A percentile compares a stretch with the other conserved stretches of the same genome.
These are phyloP conservation scores for Cyclaneusma minus DNA, from an alignment of 2,329 filamentous ascomycete species.

Conservation along the genomic window DNA sequence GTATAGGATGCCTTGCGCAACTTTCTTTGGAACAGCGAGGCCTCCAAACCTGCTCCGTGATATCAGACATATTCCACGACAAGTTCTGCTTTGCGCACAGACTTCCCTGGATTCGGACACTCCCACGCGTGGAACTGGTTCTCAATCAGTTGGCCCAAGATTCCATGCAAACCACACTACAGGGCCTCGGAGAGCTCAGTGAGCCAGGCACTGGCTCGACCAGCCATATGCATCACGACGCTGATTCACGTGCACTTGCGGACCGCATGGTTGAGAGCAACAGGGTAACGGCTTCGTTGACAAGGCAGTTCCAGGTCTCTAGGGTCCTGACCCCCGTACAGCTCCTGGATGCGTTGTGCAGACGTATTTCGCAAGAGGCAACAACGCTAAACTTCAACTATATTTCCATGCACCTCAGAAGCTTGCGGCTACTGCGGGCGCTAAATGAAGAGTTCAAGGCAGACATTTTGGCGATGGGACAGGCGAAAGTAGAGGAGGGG, in stretches of 20 bases:
- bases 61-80: constrained; percentile 2
- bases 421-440: constrained; percentile 2
- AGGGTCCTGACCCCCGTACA: constrained; percentile 4
- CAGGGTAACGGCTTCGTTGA: no score
- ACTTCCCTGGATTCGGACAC: constrained; percentile 2
- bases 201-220: no score
- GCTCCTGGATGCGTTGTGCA: constrained; percentile 5
- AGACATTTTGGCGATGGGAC: no score
- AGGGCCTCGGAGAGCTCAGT: background rate
- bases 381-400: constrained; percentile 8
- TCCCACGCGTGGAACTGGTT: constrained; percentile 4
- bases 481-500: no score
- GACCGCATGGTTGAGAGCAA: no score
- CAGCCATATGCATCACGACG: no score
- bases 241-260: no score
- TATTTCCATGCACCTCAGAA: constrained; percentile 4
- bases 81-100: constrained; percentile 2
- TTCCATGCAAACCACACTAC: constrained; percentile 1
- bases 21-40: background rate
- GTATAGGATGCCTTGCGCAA: no score
- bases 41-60: background rate
- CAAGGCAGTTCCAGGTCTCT: constrained; percentile 4
- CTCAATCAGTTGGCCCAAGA: constrained; percentile 2
- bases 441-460: constrained; percentile 4
- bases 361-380: constrained; percentile 4